phyloP scores from a whole-genome alignment of 306 rosid genomes.

The Pyrus bretschneideri region DNA sequence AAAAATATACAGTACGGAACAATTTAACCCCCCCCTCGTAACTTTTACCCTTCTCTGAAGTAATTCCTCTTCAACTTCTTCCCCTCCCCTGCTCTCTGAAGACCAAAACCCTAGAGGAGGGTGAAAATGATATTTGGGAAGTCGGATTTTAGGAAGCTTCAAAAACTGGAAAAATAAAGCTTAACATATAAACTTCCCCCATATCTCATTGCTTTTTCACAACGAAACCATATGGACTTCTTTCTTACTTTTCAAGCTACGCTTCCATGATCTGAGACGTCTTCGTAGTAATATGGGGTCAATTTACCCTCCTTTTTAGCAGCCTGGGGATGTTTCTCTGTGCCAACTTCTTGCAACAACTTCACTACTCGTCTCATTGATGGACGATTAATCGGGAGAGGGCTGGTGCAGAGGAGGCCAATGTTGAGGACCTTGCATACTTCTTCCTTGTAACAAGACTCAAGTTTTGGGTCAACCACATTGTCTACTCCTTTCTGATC shows the following conservation, averaged over 20 bases:
- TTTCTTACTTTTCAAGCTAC: slow-evolving; percentile 32
- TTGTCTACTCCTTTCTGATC: slow-evolving; percentile 76
- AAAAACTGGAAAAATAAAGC: neutral
- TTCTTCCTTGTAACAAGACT: slow-evolving; percentile 64
- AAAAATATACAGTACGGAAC: neutral
- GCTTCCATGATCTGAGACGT: slow-evolving; percentile 40
- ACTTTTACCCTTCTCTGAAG: neutral
- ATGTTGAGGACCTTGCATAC: slow-evolving; percentile 75
- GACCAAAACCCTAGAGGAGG: neutral
- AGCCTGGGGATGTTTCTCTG: slow-evolving; percentile 14
- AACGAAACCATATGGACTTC: neutral
- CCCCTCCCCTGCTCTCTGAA: neutral
- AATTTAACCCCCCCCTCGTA: neutral
- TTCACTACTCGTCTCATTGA: slow-evolving; percentile 36
- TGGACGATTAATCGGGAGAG: slow-evolving; percentile 56
- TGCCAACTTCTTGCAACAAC: slow-evolving; percentile 25
- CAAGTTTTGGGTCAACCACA: slow-evolving; percentile 62
- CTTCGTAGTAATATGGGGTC: slow-evolving; percentile 32
- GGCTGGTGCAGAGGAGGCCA: slow-evolving; percentile 85
- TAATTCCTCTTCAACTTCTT: neutral
- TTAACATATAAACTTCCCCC: neutral
- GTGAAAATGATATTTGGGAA: slow-evolving; percentile 1
- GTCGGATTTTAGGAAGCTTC: neutral
- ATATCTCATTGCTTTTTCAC: neutral
- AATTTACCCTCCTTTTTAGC: slow-evolving; percentile 28